Base-by-base conservation (phyloP, 2,329 filamentous ascomycete species). In the Ophidiomyces ophidiicola region DNA sequence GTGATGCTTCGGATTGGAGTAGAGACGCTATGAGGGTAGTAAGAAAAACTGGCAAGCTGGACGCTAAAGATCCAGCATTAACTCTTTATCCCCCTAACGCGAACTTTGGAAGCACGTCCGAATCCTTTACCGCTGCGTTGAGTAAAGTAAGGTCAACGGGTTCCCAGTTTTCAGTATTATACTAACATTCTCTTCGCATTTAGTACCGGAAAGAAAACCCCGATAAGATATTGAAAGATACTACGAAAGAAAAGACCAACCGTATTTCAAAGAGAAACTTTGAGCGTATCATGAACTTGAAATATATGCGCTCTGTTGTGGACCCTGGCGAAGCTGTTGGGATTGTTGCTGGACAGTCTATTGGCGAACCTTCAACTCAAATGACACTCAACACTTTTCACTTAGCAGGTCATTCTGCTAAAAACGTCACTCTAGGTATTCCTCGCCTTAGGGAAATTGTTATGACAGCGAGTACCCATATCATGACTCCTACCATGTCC, bases 321-420 rank as follows among this genome's bases (percentile, higher is more conserved):
- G 88, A 98, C 52, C 85, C 90, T 19, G 90, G 90, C 32, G 92
- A 98, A 65, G 88, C 90, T 18, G 87, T 98, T 18, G 90, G 90
- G 49, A 92, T 98, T 46, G 84, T 98, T 43, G 92, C 92, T 36
- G 87, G 87, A 6, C 90, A 98, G 62, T 96, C 88, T 21, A 79
- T 98, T 29, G 90, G 90, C 56, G 92, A 98, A 57, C 90, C 92
- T 6, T 94, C 87, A 2, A 98, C 90, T 7, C 90, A 98, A 61
- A 98, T 98, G 92, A 98, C 92, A 5, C 68, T 98, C 40, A 98
- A 98, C 65, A 98, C 92, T 19, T 98, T 98, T 75, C 90, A 98
- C 73, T 83, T 98, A 74, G 90, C 90, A 61, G 90, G 90, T 55
- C 88, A 96, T 69, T 87, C 90, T 14, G 81, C 90, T 20, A 96